Evolutionary conservation across 2,329 filamentous ascomycete species (phyloP), one percentile per base, ranked within the genome.

Genomic region (Thelonectria blattea): DNA sequence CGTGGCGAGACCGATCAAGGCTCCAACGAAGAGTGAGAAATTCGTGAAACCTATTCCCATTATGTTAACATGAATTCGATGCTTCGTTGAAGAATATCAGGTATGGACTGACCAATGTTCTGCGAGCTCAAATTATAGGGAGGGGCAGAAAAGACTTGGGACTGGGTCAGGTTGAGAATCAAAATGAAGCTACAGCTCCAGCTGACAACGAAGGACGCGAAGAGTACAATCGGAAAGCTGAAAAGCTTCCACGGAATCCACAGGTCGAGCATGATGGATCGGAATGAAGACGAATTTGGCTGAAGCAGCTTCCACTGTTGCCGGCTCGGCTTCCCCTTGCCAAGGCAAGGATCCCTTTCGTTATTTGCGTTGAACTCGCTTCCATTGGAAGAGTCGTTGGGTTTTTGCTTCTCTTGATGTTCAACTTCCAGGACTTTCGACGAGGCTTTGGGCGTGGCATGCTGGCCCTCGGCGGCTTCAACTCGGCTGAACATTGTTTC

Each of bases 21-120:
- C 77, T 12, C 80, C 80, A 3, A 77, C 70, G 32, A 80, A 68
- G 48, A 81, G 73, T 7, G 78, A 76, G 55, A 81, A 81, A 65
- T 84, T 84, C 27, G 79, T 79, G 57, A 83, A 81, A 2, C 82
- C 82, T 32, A 32, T 27, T 15, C 20, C 7, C 10, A 10, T 9
- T 11, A 46, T 50, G 17, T 45, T 1, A 52, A 22, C n/a, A 17
- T 18, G 34, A 34, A 14, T 10, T 34, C 22, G 22, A 3, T 3
- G 15, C 2, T 15, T 18, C 3, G 5, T 18, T 17, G 12, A 39
- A 18, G 8, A 14, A 12, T 12, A 14, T 27, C 24, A 24, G 22
- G 14, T 34, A 20, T 34, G 41, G 47, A 60, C 52, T 5, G 20
- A 58, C 58, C 58, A 22, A 58, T 53, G 1, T 37, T 49, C 32